phyloP scores from a whole-genome alignment of 2,329 filamentous ascomycete genomes.

The Colletotrichum theobromicola region DNA sequence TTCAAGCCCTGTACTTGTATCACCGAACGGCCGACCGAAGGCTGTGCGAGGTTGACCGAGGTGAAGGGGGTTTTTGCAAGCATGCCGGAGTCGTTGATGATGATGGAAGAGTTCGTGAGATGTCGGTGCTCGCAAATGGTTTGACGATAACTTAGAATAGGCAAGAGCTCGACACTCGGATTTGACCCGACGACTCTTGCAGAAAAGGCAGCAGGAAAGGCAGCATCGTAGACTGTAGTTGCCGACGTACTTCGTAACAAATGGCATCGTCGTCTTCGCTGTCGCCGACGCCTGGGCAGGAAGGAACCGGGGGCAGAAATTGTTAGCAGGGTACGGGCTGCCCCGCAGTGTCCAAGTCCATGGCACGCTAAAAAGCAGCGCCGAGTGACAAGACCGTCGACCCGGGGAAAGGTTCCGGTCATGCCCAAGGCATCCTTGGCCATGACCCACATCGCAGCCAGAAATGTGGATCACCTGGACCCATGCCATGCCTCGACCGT shows the following conservation, averaged over 20 bases:
- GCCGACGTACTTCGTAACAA: background rate
- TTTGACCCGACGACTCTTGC: too few relatives aligned
- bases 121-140: background rate
- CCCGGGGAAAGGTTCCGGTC: constrained; percentile 21
- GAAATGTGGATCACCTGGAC: background rate
- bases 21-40: background rate
- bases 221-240: background rate
- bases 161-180: background rate
- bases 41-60: constrained; percentile 1
- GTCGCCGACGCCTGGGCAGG: background rate
- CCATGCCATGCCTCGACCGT: background rate
- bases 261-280: background rate
- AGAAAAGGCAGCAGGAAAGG: too few relatives aligned
- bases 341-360: constrained; percentile 19
- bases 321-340: constrained; percentile 11
- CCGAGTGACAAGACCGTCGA: background rate
- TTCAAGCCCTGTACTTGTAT: background rate
- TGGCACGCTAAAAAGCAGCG: constrained; percentile 3
- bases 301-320: background rate
- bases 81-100: background rate
- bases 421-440: background rate
- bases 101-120: background rate
- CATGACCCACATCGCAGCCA: background rate
- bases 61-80: background rate
- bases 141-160: background rate